Evolutionary conservation across 78 protist genomes (phyloP).

Genomic region (Dictyostelium discoideum): DNA sequence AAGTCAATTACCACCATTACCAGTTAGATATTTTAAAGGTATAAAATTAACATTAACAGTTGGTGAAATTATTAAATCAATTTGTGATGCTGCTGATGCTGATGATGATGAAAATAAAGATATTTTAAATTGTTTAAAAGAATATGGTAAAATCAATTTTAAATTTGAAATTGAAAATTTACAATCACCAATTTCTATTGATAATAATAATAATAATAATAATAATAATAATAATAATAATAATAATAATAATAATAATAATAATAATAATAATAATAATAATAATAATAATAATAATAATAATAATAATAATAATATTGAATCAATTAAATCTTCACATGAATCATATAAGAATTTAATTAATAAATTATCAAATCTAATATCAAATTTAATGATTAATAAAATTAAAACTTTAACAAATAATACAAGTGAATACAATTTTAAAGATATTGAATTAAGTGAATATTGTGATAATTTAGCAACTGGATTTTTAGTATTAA

Average conservation of each 20-base stretch:
- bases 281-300: too few relatives aligned
- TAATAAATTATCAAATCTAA: background rate
- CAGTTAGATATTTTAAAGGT: constrained; percentile 26
- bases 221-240: too few relatives aligned
- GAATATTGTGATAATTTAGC: background rate
- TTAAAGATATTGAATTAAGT: background rate
- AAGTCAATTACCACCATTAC: constrained; percentile 27
- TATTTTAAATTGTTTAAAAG: background rate
- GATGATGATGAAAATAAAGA: background rate
- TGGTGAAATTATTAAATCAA: background rate
- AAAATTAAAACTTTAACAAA: background rate
- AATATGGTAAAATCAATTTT: background rate
- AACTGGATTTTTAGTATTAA: background rate
- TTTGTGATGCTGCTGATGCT: background rate
- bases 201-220: too few relatives aligned
- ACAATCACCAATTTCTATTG: background rate
- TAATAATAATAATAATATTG: background rate
- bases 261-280: too few relatives aligned
- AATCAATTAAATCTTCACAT: background rate
- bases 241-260: too few relatives aligned
- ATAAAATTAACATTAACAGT: constrained; percentile 5
- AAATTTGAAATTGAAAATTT: background rate
- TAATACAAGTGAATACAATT: background rate
- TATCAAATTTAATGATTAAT: background rate
- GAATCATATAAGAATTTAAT: background rate